A percentile compares a stretch with the other conserved stretches of the same genome.
These are phyloP conservation scores for Zygosaccharomyces pseudorouxii DNA, from an alignment of 805 yeast species.

Conservation along the genomic window DNA sequence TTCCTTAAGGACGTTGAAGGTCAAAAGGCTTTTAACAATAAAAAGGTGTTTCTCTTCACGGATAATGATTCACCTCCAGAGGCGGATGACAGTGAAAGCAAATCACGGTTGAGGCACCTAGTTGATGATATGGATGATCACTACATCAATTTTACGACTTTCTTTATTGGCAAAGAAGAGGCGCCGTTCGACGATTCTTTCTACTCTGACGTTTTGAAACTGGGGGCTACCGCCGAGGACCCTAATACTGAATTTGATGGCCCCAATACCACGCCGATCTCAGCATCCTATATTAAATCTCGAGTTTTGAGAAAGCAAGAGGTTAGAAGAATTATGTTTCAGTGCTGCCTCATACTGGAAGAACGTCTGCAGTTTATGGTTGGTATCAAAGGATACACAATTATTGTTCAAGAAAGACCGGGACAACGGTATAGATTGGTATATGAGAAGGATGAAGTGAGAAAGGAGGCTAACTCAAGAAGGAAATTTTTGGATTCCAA, in stretches of 20 bases:
- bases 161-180: constrained; percentile 44
- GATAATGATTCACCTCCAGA: constrained; percentile 66
- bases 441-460: constrained; percentile 48
- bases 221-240: constrained; percentile 21
- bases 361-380: constrained; percentile 45
- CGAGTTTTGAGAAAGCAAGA: constrained; percentile 55
- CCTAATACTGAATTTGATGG: constrained; percentile 31
- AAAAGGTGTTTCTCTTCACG: constrained; percentile 66
- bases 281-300: constrained; percentile 41
- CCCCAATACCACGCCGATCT: constrained; percentile 41
- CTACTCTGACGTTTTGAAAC: constrained; percentile 50
- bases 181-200: constrained; percentile 41
- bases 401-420: constrained; percentile 52
- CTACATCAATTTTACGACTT: constrained; percentile 54
- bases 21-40: constrained; percentile 46
- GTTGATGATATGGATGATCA: constrained; percentile 56
- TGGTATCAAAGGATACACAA: constrained; percentile 66
- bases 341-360: constrained; percentile 55
- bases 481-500: constrained; percentile 38
- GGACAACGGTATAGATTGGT: constrained; percentile 46
- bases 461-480: constrained; percentile 48
- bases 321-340: constrained; percentile 57
- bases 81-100: constrained; percentile 37
- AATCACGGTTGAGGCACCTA: constrained; percentile 49
- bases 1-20: constrained; percentile 40